Evolutionary conservation across 164 flowering plant species (phyloP), one percentile per base, ranked within the genome.

Genomic region (Dillenia suffruticosa): DNA sequence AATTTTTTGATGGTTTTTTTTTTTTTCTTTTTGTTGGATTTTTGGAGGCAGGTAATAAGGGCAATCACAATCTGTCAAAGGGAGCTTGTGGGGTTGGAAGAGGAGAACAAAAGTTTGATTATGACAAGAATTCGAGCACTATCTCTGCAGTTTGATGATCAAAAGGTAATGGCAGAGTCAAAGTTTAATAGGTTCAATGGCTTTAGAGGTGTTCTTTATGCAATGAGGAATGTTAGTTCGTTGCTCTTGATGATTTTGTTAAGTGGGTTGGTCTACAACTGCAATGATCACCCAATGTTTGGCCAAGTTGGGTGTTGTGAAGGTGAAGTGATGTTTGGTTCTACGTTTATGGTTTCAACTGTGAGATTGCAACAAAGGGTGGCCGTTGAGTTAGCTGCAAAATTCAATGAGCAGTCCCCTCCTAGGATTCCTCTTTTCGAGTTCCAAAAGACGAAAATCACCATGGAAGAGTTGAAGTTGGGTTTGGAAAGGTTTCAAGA

Each of bases 131-230:
- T 83, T 65, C 84, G 81, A 49, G 74, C 79, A 0, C 83, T 86
- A 4, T 76, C 90, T 0, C 72, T 84, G 45, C 60, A 77, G 40
- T 72, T 83, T 58, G 89, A 89, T 58, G 92, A 32, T 32, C 40
- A 84, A 65, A 80, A 70, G 57, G 77, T 82, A 1, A 72, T 74
- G 0, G 51, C 79, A 3, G 95, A 84, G 68, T 84, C 92, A 13
- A 86, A 84, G 72, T 80, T 88, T 5, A 84, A 88, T 65, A 95
- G 89, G 9, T 87, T 87, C 82, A 81, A 76, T 67, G 93, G 96
- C 0, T 92, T 92, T 73, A 69, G 98, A 1, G 98, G 96, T 9
- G 96, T 86, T n/a, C 78, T 92, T 0, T 84, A 81, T 67, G 96
- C 95, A 55, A 87, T 87, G 92, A 81, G 90, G 62, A 89, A 87